Base-by-base conservation (phyloP, 352 stramenopile species). In the Phytophthora quininea region DNA sequence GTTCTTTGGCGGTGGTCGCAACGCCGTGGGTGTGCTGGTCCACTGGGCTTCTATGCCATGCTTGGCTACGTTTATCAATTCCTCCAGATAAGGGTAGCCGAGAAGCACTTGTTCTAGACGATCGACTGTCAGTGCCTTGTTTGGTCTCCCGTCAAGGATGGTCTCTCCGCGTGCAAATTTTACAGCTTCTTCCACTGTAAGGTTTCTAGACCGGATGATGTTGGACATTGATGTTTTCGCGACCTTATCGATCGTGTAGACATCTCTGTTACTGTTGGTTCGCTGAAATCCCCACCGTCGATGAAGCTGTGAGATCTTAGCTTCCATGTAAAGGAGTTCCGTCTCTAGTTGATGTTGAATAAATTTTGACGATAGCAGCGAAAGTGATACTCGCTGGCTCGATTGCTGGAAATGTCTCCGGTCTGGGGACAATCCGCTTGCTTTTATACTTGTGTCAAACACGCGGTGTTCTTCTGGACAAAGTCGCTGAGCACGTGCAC, bases 391-490 rank as follows among this genome's bases (percentile, higher is more conserved):
- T 0, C 19, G 19, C 19, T 24, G 19, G 19, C 19, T 24, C 19
- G 19, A 24, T 24, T 24, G 19, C 19, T 24, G 19, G 19, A 24
- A 0, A 24, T 24, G 19, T 24, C 19, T 24, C 19, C 19, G 19
- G 19, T 24, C 19, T 24, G 19, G 19, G 19, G 19, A 24, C 19
- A 24, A 24, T 24, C 19, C 19, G 19, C 19, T 24, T 24, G 19
- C 19, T 24, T 24, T 24, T 24, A 24, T 24, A 24, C 19, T 24
- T 24, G 19, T 24, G 19, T 24, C 19, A 24, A 24, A 24, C 19
- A 24, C 19, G 91, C 95, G 52, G 91, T 97, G 47, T 96, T 96
- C 76, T 24, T 24, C 19, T 24, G 19, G 19, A 24, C 19, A 0
- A 24, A 24, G 19, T 24, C 19, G 19, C 19, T 24, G 19, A 24